Base-by-base conservation (phyloP, 78 protist genomes). In the Isochrysis galbana region DNA sequence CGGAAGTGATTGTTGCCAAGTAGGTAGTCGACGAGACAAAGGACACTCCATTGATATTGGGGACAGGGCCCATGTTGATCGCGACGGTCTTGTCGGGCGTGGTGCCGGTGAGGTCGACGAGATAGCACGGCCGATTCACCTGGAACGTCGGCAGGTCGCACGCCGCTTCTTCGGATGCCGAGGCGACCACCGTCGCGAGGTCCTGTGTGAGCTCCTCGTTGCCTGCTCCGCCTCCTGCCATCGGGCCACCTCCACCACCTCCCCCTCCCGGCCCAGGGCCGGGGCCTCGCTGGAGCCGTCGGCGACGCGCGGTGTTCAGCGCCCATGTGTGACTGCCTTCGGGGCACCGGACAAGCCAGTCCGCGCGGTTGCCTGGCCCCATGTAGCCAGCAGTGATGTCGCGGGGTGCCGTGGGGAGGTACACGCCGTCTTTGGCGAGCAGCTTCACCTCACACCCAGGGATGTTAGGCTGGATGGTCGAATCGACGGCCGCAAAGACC, bases 351-450 rank as follows among this genome's bases (percentile, higher is more conserved):
- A 84, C 44, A 0, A 36, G 29, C 70, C 10, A 34, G 39, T 84
- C 90, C 32, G 74, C 74, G 2, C 90, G 67, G 44, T 46, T 48
- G 29, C 90, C 90, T 1, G 90, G 69, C 21, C 46, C 69, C 55
- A 84, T 45, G 90, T 14, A 48, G 44, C 39, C 90, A 55, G 22
- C 1, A 5, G 1, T 0, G 10, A 47, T 1, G n/a, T 46, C 69
- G 90, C 90, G 55, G 36, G 69, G 55, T n/a, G 90, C 74, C 41
- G 70, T 0, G 36, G 0, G 34, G 25, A 84, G 74, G 70, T 46
- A 34, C 46, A 84, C 25, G 21, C 90, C 90, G 32, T 84, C 90
- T 42, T 47, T 47, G 29, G 90, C 55, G 74, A 84, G 55, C 34
- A 84, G 55, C n/a, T 48, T 34, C 10, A 29, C 0, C 69, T 45